A percentile compares a stretch with the other conserved stretches of the same genome.
Conservation (phyloP, 75 land plant species). For the Picea sitchensis region DNA sequence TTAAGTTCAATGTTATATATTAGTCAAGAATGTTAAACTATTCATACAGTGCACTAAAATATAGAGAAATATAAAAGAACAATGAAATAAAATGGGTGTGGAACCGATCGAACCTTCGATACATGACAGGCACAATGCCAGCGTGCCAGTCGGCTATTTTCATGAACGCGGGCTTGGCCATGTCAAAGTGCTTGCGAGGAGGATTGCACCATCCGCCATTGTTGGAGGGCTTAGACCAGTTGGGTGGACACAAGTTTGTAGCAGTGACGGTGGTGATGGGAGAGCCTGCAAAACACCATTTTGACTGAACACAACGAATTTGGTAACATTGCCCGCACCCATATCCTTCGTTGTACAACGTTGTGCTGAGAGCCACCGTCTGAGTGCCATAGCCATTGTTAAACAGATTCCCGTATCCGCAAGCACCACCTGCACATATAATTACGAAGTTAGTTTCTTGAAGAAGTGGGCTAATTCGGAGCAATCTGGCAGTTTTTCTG, state of each 20-base stretch:
- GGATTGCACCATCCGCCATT: constrained; percentile 33
- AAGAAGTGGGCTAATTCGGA: too few species aligned
- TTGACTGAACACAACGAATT: constrained; percentile 18
- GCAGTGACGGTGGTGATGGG: constrained; percentile 13
- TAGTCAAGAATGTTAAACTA: too few species aligned
- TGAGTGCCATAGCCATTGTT: constrained; percentile 29
- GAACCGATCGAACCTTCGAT: constrained; percentile 12
- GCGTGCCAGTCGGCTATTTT: constrained; percentile 52
- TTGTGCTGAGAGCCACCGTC: constrained; percentile 36
- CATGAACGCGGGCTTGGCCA: constrained; percentile 65
- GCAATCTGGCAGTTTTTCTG: too few species aligned
- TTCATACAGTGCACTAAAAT: background rate
- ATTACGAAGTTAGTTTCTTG: background rate
- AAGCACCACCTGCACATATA: constrained; percentile 29
- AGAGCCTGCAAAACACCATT: constrained; percentile 1
- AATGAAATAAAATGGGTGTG: too few species aligned
- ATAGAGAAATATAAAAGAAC: background rate
- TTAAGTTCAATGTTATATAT: background rate
- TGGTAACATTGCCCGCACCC: constrained; percentile 43
- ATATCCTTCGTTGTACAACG: constrained; percentile 24
- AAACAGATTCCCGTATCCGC: constrained; percentile 37
- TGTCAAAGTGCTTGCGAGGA: constrained; percentile 56
- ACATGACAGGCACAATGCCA: constrained; percentile 61
- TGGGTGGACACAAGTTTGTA: constrained; percentile 25
- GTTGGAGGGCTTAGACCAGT: background rate